These are phyloP conservation scores for Acanthamoeba pearcei DNA, from an alignment of 208 protist genomes.

Conservation along the genomic window DNA sequence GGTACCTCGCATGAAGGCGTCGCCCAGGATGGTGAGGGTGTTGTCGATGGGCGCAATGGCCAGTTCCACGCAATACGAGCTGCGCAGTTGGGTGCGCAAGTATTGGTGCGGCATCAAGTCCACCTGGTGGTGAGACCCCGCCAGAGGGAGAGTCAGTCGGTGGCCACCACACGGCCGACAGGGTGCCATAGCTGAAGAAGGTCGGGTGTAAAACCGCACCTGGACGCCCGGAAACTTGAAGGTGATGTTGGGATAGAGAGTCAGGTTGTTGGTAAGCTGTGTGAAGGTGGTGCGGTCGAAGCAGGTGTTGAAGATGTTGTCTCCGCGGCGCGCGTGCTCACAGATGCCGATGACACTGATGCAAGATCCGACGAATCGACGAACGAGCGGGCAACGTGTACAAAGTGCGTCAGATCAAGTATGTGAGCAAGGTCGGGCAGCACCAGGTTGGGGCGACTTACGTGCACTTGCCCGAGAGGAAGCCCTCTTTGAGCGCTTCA, in stretches of 20 bases:
- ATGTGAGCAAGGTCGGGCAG: not conserved
- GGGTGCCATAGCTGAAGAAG: not conserved
- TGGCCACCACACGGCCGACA: not conserved
- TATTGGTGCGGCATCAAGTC: slow-evolving; percentile 29
- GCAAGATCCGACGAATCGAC: not conserved
- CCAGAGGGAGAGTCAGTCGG: not conserved
- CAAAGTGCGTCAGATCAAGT: not conserved
- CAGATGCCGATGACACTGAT: slow-evolving; percentile 21
- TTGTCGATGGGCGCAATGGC: slow-evolving; percentile 62
- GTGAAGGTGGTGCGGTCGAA: not conserved
- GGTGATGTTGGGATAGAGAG: slow-evolving; percentile 47
- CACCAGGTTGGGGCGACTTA: not conserved
- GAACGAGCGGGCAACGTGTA: not conserved
- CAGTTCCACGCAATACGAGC: not conserved
- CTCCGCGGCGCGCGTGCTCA: not conserved
- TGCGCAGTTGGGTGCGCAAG: not conserved
- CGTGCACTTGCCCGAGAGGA: slow-evolving; percentile 58
- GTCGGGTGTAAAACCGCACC: not conserved
- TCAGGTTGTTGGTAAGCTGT: slow-evolving; percentile 25
- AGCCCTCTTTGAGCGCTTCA: slow-evolving; percentile 56
- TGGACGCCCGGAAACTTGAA: slow-evolving; percentile 59
- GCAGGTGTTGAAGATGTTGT: slow-evolving; percentile 68
- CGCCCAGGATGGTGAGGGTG: slow-evolving; percentile 42
- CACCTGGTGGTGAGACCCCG: not conserved
- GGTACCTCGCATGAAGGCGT: slow-evolving; percentile 63